Evolutionary conservation across 192 early-diverging fungal genomes (phyloP).

Genomic region (Jimgerdemannia lactiflua): DNA sequence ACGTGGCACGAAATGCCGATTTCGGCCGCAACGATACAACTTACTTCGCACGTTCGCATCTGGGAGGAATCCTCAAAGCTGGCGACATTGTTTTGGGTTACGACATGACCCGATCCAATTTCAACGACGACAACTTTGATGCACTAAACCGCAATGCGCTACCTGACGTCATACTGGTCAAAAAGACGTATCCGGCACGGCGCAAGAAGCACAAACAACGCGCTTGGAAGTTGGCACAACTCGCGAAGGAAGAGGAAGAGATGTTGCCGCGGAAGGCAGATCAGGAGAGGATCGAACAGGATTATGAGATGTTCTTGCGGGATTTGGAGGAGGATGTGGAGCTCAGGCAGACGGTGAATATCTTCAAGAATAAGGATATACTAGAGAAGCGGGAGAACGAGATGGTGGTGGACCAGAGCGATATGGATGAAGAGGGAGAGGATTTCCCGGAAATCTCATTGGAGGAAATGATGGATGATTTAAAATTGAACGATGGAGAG

Average conservation of each 20-base stretch:
- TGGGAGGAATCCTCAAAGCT: slow-evolving; percentile 86
- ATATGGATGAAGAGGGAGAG: slow-evolving; percentile 69
- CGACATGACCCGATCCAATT: slow-evolving; percentile 83
- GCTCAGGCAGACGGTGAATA: slow-evolving; percentile 89
- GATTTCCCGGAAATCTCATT: slow-evolving; percentile 94
- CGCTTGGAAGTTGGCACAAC: slow-evolving; percentile 88
- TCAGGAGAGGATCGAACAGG: slow-evolving; percentile 72
- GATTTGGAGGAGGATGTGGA: slow-evolving; percentile 99
- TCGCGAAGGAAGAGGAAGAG: slow-evolving; percentile 92
- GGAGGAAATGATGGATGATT: slow-evolving; percentile 92
- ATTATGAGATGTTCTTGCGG: slow-evolving; percentile 95
- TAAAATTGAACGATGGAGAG: slow-evolving; percentile 60
- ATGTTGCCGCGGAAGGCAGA: slow-evolving; percentile 75
- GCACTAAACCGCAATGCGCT: slow-evolving; percentile 57
- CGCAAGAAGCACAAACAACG: slow-evolving; percentile 83
- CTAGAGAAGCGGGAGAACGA: slow-evolving; percentile 32
- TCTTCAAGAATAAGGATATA: slow-evolving; percentile 70
- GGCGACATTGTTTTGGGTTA: slow-evolving; percentile 95
- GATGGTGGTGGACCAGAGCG: slow-evolving; percentile 40
- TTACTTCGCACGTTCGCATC: slow-evolving; percentile 85
- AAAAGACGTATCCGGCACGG: slow-evolving; percentile 87
- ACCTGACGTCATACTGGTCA: slow-evolving; percentile 90
- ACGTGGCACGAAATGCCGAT: slow-evolving; percentile 75
- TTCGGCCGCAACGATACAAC: slow-evolving; percentile 85
- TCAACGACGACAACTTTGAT: slow-evolving; percentile 89